A percentile compares a stretch with the other conserved stretches of the same genome.
Evolutionary conservation across 352 stramenopile genomes (phyloP).

Genomic region (Globisporangium barbulae): DNA sequence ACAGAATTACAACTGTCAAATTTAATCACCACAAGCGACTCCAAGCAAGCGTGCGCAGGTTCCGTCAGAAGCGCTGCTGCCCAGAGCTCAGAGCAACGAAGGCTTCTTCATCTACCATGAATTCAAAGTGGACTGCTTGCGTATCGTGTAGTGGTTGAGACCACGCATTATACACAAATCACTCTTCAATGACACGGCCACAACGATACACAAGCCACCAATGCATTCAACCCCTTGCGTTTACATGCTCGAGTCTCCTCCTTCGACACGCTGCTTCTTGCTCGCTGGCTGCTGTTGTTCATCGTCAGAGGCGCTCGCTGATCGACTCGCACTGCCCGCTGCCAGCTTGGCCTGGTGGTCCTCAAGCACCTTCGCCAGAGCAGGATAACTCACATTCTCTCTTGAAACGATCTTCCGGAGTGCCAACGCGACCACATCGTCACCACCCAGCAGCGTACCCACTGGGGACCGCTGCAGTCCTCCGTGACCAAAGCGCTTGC

Average conservation of each 20-base stretch:
- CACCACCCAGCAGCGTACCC: slow-evolving; percentile 45
- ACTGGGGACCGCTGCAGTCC: slow-evolving; percentile 1
- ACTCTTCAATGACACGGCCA: no score
- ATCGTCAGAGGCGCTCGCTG: slow-evolving; percentile 6
- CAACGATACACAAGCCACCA: no score
- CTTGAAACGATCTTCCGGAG: slow-evolving; percentile 36
- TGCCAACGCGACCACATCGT: slow-evolving; percentile 24
- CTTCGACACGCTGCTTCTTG: slow-evolving; percentile 53
- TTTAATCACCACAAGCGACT: no score
- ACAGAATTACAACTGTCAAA: no score
- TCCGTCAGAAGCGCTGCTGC: no score
- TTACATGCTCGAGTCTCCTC: neutral
- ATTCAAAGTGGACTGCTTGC: no score
- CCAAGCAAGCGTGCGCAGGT: no score
- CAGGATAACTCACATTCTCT: slow-evolving; percentile 21
- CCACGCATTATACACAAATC: no score
- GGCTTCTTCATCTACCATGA: no score
- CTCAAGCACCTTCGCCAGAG: slow-evolving; percentile 23
- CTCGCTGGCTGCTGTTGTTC: slow-evolving; percentile 38
- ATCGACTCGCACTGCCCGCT: neutral
- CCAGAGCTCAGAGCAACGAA: no score
- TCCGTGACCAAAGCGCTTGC: slow-evolving; percentile 12
- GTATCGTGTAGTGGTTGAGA: no score
- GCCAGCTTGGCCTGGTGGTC: neutral
- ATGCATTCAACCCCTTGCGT: neutral